These are phyloP conservation scores for Craspedostauros australis DNA, from an alignment of 108 stramenopile species.

Conservation along the genomic window DNA sequence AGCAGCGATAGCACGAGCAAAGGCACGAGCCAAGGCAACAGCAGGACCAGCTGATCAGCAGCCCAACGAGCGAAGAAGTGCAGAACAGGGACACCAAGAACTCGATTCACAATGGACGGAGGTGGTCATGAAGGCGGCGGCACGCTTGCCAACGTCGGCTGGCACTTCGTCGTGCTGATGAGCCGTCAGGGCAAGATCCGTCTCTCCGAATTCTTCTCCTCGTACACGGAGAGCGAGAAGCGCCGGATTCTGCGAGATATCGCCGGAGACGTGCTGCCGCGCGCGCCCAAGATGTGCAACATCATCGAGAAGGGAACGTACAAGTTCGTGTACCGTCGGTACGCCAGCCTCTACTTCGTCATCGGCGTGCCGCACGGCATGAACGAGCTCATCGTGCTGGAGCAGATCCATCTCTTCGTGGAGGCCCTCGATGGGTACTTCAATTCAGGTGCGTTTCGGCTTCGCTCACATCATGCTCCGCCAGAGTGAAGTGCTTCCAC, in stretches of 20 bases:
- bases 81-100: too few species aligned
- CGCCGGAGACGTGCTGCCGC: constrained; percentile 83
- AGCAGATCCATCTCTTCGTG: constrained; percentile 97
- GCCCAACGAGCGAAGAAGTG: too few species aligned
- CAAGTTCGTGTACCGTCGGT: constrained; percentile 86
- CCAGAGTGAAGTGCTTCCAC: too few species aligned
- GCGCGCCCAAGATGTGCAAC: constrained; percentile 99
- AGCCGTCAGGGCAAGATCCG: constrained; percentile 85
- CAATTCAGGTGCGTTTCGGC: constrained; percentile 64
- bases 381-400: constrained; percentile 87
- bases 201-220: constrained; percentile 79
- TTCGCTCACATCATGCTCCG: too few species aligned
- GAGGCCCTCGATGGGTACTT: constrained; percentile 96
- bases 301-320: constrained; percentile 96
- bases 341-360: constrained; percentile 85
- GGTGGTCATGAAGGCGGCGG: constrained; percentile 11
- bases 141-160: constrained; percentile 43
- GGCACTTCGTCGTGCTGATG: constrained; percentile 85
- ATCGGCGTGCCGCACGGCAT: constrained; percentile 73
- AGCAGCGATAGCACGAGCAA: too few species aligned
- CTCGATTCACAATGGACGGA: constrained; percentile 8
- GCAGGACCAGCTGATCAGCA: too few species aligned
- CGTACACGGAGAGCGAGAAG: constrained; percentile 82
- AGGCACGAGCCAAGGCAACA: too few species aligned
- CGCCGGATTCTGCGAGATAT: constrained; percentile 90